phyloP scores from a whole-genome alignment of 78 protist species.

The Dictyostelium citrinum region DNA sequence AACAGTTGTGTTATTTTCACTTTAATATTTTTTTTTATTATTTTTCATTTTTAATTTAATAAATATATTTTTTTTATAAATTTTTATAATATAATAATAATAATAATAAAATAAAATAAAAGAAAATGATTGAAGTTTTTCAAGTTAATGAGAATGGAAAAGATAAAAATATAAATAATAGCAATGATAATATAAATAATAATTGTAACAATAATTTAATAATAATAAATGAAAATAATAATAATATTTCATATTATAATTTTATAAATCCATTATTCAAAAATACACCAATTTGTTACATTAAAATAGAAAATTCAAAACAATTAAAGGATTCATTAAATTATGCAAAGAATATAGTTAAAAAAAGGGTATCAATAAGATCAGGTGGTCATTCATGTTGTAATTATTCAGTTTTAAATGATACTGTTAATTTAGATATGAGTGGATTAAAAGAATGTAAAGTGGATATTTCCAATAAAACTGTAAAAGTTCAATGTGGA shows the following conservation, averaged over 20 bases:
- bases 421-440: constrained; percentile 35
- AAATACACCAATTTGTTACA: neutral
- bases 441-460: neutral
- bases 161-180: neutral
- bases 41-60: neutral
- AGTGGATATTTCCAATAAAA: neutral
- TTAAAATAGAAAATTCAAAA: neutral
- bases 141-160: neutral
- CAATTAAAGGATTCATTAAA: neutral
- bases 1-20: too few relatives aligned
- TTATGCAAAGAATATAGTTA: neutral
- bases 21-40: too few relatives aligned
- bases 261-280: neutral
- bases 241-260: neutral
- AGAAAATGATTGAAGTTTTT: neutral
- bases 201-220: neutral
- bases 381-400: constrained; percentile 54
- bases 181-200: neutral
- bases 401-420: neutral
- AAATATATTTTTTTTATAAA: neutral
- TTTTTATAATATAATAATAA: neutral
- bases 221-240: neutral
- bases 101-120: neutral
- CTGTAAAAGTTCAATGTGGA: constrained; percentile 6
- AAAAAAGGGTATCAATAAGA: neutral